Evolutionary conservation across 2,329 filamentous ascomycete species (phyloP), one percentile per base, ranked within the genome.

Genomic region (Pestalotiopsis sp.): DNA sequence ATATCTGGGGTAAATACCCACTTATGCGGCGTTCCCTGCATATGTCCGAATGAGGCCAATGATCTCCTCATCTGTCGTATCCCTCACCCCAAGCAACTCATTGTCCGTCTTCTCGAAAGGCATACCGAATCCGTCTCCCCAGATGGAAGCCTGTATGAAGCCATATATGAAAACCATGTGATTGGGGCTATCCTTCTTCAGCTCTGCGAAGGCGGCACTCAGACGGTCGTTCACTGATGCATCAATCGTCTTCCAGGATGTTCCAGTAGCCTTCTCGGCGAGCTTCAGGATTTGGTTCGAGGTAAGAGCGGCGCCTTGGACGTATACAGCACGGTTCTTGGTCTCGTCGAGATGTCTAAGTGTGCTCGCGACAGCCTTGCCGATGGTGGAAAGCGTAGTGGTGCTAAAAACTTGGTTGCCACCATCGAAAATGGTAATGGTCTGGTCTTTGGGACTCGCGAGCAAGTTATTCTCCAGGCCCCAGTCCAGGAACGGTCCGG

Each of bases 401-500:
- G 81, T 68, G 2, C 81, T 83, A 72, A 84, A 85, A 13, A 72
- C 77, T 1, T 76, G 77, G 23, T 82, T 77, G 17, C 87, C 87
- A 4, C 79, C 78, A 72, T 89, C 84, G 71, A 83, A 83, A 25
- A 88, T 79, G 1, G 79, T 84, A 1, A 83, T 84, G 0, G 59
- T 67, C 25, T 58, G 65, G 20, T 49, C 20, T 13, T 38, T 45
- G 9, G 65, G 20, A 20, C 25, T 65, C 7, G 23, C 23, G 13
- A 65, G 13, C 14, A 90, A 85, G 2, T 78, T 78, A 1, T 76
- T 58, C 70, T 76, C 49, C 4, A 84, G 62, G 7, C 81, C 82
- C 87, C 86, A 90, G 75, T 92, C 90, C 68, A 91, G 84, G 77
- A 92, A 91, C 0, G 81, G 77, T 0, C 85, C 85, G 66, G 82